These are phyloP conservation scores for Stachybotrys echinatus DNA, from an alignment of 2,329 filamentous ascomycete genomes.

Conservation along the genomic window DNA sequence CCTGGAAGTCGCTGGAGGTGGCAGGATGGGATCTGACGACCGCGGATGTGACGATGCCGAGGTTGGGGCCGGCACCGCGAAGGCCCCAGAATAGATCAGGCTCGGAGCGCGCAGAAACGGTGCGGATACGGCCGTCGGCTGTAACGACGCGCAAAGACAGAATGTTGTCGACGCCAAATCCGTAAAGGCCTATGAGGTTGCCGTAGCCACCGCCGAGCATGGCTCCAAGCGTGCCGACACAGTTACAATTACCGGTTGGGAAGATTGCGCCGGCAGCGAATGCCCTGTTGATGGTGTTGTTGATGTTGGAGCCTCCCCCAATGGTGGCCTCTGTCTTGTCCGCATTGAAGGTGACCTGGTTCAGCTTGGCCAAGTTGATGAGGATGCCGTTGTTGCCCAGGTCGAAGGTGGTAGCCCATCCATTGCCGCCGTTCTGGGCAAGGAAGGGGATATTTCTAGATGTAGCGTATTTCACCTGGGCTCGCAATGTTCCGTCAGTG, in stretches of 20 bases:
- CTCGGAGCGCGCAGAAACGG: constrained; percentile 15
- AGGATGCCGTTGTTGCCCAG: constrained; percentile 11
- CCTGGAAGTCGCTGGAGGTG: constrained; percentile 14
- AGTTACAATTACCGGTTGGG: constrained; percentile 5
- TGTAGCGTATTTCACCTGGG: not conserved
- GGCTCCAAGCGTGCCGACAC: constrained; percentile 10
- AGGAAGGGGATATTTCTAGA: not conserved
- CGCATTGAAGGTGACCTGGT: constrained; percentile 9
- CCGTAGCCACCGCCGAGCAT: constrained; percentile 12
- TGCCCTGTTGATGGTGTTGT: constrained; percentile 1
- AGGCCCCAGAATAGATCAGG: constrained; percentile 42
- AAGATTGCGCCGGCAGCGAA: constrained; percentile 1
- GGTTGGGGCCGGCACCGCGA: constrained; percentile 43
- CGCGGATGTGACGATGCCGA: constrained; percentile 42
- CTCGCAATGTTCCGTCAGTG: not conserved
- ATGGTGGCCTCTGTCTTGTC: constrained; percentile 11
- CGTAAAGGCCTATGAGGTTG: constrained; percentile 3
- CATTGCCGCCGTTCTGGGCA: constrained; percentile 11
- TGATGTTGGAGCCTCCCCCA: constrained; percentile 9
- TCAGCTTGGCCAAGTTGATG: constrained; percentile 14
- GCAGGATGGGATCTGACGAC: constrained; percentile 33
- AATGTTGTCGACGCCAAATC: constrained; percentile 24
- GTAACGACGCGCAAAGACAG: constrained; percentile 12
- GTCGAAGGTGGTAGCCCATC: constrained; percentile 9
- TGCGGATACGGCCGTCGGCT: constrained; percentile 16